These are phyloP conservation scores for Picochlorum sp. DNA, from an alignment of 139 green algal species.

Conservation along the genomic window DNA sequence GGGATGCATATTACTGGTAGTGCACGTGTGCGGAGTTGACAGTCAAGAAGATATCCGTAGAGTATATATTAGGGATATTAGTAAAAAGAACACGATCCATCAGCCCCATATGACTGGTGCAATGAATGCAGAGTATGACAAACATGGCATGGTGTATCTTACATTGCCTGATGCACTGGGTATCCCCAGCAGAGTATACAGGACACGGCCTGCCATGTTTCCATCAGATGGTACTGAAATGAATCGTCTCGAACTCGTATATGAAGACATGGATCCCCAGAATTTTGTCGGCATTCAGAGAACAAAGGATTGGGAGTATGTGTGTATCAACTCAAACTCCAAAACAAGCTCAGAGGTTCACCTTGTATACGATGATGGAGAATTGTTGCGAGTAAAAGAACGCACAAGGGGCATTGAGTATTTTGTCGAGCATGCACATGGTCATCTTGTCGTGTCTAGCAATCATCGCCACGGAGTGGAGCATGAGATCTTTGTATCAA, in stretches of 20 bases:
- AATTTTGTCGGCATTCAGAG: conserved; percentile 45
- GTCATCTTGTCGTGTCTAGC: conserved; percentile 23
- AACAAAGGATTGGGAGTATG: conserved; percentile 51
- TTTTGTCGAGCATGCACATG: conserved; percentile 57
- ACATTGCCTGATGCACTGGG: neutral
- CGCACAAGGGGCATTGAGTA: conserved; percentile 52
- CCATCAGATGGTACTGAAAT: neutral
- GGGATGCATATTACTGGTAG: no score
- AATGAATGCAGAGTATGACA: conserved; percentile 2
- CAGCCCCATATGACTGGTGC: neutral
- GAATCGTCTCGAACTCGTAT: conserved; percentile 10
- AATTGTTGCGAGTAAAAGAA: conserved; percentile 27
- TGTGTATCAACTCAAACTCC: conserved; percentile 50
- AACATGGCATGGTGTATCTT: neutral
- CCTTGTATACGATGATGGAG: conserved; percentile 26
- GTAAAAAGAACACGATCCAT: no score
- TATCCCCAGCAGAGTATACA: neutral
- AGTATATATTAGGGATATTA: no score
- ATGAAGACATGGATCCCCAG: conserved; percentile 35
- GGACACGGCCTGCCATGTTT: neutral
- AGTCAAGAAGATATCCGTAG: no score
- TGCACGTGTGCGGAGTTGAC: no score
- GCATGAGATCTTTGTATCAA: neutral
- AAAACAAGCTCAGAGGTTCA: conserved; percentile 57
- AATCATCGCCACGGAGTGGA: conserved; percentile 9